Evolutionary conservation across 805 yeast genomes (phyloP), one percentile per base, ranked within the genome.

Genomic region (Teunomyces stri): DNA sequence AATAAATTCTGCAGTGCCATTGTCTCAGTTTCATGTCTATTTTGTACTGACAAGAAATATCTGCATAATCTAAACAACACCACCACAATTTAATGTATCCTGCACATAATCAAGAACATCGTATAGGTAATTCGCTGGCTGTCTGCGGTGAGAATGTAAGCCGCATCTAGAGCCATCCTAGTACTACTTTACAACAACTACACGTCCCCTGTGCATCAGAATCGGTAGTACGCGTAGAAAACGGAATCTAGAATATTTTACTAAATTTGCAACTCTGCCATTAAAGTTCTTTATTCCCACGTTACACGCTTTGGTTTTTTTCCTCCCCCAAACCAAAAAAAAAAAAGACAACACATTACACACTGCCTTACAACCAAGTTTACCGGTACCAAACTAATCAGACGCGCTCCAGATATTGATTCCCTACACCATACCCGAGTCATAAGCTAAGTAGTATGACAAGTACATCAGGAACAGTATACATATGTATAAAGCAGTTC

Each of bases 401-500:
- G 6, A 33, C 31, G 31, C 30, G 25, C 18, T 28, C 29, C 16
- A 20, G 22, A 31, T 25, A 31, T 13, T 11, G 20, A 10, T 18
- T 12, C 38, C 18, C 11, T 25, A 25, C 27, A 42, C 11, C 15
- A 13, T 10, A n/a, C n/a, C 31, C 42, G n/a, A 10, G 18, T 11
- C 43, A 22, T 9, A n/a, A 33, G 10, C n/a, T 29, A 20, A 39
- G 10, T 9, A 46, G 15, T 9, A 48, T 44, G 46, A 15, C 52
- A 10, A 48, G 55, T 30, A 41, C 56, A 35, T 47, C 50, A 13
- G 62, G 64, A n/a, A 50, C 70, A 5, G 56, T 69, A 9, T 80
- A 68, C 51, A 62, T 72, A 35, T 95, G 90, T 47, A 83, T 90
- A 52, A 96, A 91, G 65, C 95, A 87, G 65, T 94, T 94, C 67